phyloP scores from a whole-genome alignment of 208 protist genomes.

The Wallacemonas rigidus region DNA sequence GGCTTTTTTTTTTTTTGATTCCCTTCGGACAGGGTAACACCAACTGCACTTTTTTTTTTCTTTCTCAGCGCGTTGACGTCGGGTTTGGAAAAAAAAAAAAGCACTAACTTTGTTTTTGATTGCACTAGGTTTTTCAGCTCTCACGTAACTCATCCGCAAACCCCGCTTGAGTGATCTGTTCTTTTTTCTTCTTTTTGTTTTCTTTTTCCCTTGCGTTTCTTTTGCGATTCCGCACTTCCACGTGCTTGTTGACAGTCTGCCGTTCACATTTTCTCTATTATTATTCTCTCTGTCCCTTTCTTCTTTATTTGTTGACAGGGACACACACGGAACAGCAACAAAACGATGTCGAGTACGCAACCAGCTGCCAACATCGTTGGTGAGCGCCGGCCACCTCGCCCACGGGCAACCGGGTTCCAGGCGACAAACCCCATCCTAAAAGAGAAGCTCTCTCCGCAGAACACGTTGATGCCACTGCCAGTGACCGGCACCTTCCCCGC shows the following conservation, averaged over 20 bases:
- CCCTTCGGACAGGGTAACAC: too few relatives aligned
- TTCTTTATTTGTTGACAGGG: constrained; percentile 10
- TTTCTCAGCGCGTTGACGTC: neutral
- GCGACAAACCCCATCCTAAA: constrained; percentile 9
- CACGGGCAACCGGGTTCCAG: neutral
- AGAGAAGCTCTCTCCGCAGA: constrained; percentile 14
- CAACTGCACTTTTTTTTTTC: constrained; percentile 1
- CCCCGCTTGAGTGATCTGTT: neutral
- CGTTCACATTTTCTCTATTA: neutral
- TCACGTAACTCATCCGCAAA: neutral
- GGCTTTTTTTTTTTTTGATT: too few relatives aligned
- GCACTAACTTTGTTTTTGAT: neutral
- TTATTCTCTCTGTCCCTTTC: neutral
- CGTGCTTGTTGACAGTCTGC: too few relatives aligned
- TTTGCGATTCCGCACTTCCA: neutral
- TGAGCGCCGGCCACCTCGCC: neutral
- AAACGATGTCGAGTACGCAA: neutral
- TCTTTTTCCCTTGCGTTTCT: constrained; percentile 4
- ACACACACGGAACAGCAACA: neutral
- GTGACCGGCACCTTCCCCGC: neutral
- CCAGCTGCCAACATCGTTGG: neutral
- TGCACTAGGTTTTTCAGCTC: neutral
- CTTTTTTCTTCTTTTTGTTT: constrained; percentile 16
- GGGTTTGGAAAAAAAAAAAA: neutral
- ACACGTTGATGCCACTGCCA: constrained; percentile 8